Evolutionary conservation across 2,329 filamentous ascomycete species (phyloP), one percentile per base, ranked within the genome.

Genomic region (Colletotrichum lini): DNA sequence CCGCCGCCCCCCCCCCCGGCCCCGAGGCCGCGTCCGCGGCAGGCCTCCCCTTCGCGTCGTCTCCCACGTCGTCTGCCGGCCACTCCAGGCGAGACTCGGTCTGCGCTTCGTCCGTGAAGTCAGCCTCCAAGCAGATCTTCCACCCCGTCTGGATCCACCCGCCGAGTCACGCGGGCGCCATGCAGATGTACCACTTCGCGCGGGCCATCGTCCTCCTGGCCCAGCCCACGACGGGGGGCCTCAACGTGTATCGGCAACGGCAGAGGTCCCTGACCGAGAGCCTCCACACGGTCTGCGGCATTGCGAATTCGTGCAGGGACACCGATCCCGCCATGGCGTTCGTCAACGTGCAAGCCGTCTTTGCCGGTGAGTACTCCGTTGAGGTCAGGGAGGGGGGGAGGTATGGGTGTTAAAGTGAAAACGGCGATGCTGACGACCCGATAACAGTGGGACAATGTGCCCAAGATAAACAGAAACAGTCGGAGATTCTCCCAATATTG

Each of bases 151-250:
- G 85, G 85, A 82, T 86, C 15, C 80, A 86, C 72, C 84, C 85
- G 2, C 79, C 84, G 4, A 77, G 81, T 8, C 82, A 82, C 67
- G 81, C 81, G 38, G 83, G 83, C 21, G 84, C 86, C 0, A 75
- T 89, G 6, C 87, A 89, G 72, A 82, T 84, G 38, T 84, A 87
- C 72, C 82, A 84, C 71, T 85, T 87, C 70, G 85, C 87, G 0
- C 81, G 84, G 10, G 84, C 88, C 35, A 77, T 88, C 0, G 81
- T 88, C 1, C 54, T 70, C 2, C 61, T 70, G 1, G 63, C 56
- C 0, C 67, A 70, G 40, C 67, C 67, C 1, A 65, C 61, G 1
- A 65, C 54, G 4, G 61, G 67, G 3, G 67, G 67, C 7, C 40
- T 86, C 49, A 79, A 83, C 21, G 85, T 85, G 16, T 87, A 85